Percentiles rank a stretch among this genome's conserved stretches.
Conservation (phyloP, 306 rosid species). For the Urtica urens region DNA sequence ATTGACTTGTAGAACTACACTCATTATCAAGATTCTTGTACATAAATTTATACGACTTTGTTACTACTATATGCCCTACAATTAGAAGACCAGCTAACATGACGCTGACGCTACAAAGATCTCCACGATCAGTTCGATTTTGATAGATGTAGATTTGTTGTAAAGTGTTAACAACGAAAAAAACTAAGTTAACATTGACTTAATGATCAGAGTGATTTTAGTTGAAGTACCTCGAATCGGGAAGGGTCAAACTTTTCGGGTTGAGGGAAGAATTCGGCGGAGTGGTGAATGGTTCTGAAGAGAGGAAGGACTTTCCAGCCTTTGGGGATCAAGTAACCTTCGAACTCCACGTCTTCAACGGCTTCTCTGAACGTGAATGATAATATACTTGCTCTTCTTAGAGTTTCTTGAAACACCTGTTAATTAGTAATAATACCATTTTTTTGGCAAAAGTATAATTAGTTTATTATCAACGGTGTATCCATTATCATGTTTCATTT, state of each 20-base stretch:
- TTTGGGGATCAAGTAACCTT: conserved; percentile 79
- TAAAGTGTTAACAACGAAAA: conserved; percentile 34
- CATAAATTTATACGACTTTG: not conserved
- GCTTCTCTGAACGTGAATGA: conserved; percentile 97
- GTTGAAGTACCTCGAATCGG: conserved; percentile 60
- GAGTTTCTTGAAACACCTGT: conserved; percentile 78
- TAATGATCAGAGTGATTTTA: not conserved
- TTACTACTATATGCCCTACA: conserved; percentile 20
- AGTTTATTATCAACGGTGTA: no score
- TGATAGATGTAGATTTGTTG: conserved; percentile 23
- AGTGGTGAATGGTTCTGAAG: conserved; percentile 84
- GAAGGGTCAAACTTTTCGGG: conserved; percentile 89
- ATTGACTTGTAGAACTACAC: not conserved
- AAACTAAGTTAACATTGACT: conserved; percentile 16
- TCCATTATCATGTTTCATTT: no score
- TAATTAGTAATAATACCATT: not conserved
- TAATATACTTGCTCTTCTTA: conserved; percentile 71
- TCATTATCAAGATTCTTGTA: no score
- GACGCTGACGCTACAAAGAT: conserved; percentile 30
- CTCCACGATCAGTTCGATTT: conserved; percentile 8
- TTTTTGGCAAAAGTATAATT: not conserved
- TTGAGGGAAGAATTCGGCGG: conserved; percentile 58
- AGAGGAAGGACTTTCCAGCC: conserved; percentile 98
- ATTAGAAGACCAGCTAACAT: conserved; percentile 40
- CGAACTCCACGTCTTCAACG: conserved; percentile 56